Base-by-base conservation (phyloP, 1,139 yeast genomes). In the Diutina mesorugosa region DNA sequence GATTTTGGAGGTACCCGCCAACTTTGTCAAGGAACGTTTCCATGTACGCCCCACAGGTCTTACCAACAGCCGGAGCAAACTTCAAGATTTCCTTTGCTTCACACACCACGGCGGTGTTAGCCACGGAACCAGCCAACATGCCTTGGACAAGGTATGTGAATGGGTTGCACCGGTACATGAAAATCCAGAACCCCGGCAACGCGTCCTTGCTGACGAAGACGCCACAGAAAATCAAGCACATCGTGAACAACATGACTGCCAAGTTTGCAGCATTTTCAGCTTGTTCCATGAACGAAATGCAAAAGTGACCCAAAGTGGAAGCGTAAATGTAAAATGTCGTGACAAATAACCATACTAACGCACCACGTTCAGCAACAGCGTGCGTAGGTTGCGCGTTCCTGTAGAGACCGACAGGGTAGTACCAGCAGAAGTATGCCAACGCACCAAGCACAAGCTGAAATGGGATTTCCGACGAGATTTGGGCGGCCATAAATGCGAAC, bases 181-280 rank as follows among this genome's bases (percentile, higher is more conserved):
- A 89, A 56, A 73, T 73, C 79, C 79, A 74, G 67, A 73, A 72
- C 4, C 74, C 68, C 35, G 74, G 74, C 71, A 87, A 70, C 16
- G 71, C 72, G n/a, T 71, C 66, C 38, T 85, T 81, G 45, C 84
- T 77, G 14, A 81, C 87, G 69, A 89, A 72, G 52, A 87, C 95
- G 79, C 96, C 96, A 72, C 93, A 85, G 81, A 89, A 88, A 58
- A 83, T 79, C 68, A 87, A 73, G 60, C 85, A 76, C 77, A 87
- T 70, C 21, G 90, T 80, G 69, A 85, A 86, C 64, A 85, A 65
- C 68, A 87, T 67, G 41, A 80, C 74, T 2, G 85, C 82, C 59
- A 85, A 64, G 65, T 86, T 85, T 59, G 89, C 91, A 55, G 93
- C 95, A 59, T 87, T 82, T 56, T 84, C 87, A n/a, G 83, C 84